Conservation (phyloP, 176 grass and related monocot species). For the Luzula sylvatica region DNA sequence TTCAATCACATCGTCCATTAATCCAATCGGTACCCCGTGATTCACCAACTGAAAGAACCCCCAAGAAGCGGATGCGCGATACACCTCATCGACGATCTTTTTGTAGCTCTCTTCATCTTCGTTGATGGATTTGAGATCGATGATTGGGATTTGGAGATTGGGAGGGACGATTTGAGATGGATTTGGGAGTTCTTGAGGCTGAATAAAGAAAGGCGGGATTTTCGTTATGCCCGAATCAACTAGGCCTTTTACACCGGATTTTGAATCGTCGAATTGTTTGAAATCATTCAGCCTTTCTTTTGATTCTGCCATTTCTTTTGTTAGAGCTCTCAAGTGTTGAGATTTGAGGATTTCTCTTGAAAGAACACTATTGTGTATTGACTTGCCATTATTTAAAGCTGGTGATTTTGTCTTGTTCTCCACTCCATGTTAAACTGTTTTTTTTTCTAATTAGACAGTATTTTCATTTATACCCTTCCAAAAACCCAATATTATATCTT, state of each 20-base stretch:
- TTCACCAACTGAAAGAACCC: conserved; percentile 23
- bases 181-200: conserved; percentile 6
- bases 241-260: conserved; percentile 22
- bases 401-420: neutral
- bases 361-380: neutral
- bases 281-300: conserved; percentile 6
- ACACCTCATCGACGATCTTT: neutral
- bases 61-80: neutral
- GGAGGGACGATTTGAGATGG: neutral
- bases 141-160: conserved; percentile 12
- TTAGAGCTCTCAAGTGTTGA: neutral
- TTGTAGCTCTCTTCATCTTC: neutral
- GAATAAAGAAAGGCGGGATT: conserved; percentile 23
- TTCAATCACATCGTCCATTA: conserved; percentile 16
- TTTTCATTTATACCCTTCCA: no score
- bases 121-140: neutral
- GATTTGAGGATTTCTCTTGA: neutral
- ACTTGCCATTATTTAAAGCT: neutral
- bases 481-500: no score
- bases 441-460: no score
- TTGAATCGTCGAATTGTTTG: conserved; percentile 22
- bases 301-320: neutral
- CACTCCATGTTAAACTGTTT: no score
- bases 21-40: conserved; percentile 4
- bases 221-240: conserved; percentile 20